phyloP scores from a whole-genome alignment of 176 grass and related monocot species.

The Oryza meyeriana region DNA sequence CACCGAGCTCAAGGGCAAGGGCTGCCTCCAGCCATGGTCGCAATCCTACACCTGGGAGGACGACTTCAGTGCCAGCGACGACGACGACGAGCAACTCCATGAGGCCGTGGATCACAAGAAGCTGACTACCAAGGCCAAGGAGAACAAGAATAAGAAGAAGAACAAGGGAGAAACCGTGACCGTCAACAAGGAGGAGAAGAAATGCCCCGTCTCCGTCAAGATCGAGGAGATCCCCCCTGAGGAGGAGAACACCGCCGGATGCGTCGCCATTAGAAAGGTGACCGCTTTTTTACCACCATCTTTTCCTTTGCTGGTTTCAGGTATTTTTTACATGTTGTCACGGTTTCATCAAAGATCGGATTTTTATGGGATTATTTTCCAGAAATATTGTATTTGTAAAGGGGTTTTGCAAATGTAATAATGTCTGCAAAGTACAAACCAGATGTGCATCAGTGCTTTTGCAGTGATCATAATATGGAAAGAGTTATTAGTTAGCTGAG shows the following conservation, averaged over 20 bases:
- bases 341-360: background rate
- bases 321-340: background rate
- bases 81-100: background rate
- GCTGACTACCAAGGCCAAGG: slow-evolving; percentile 17
- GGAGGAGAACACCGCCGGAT: slow-evolving; percentile 34
- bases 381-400: background rate
- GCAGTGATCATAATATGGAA: background rate
- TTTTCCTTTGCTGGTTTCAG: background rate
- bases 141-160: slow-evolving; percentile 29
- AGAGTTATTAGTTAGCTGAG: background rate
- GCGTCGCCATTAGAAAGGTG: slow-evolving; percentile 67
- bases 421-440: no score
- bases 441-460: background rate
- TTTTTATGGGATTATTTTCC: background rate
- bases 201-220: slow-evolving; percentile 33
- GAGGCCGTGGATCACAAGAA: background rate
- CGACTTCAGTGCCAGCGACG: slow-evolving; percentile 28
- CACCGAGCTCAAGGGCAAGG: slow-evolving; percentile 75
- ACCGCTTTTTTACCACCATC: background rate
- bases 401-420: background rate
- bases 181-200: slow-evolving; percentile 20
- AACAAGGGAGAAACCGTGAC: background rate
- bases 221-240: slow-evolving; percentile 61
- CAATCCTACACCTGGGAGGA: slow-evolving; percentile 63
- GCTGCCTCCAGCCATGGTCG: slow-evolving; percentile 43